These are phyloP conservation scores for Colletotrichum limetticola DNA, from an alignment of 2,329 filamentous ascomycete species.

Conservation along the genomic window DNA sequence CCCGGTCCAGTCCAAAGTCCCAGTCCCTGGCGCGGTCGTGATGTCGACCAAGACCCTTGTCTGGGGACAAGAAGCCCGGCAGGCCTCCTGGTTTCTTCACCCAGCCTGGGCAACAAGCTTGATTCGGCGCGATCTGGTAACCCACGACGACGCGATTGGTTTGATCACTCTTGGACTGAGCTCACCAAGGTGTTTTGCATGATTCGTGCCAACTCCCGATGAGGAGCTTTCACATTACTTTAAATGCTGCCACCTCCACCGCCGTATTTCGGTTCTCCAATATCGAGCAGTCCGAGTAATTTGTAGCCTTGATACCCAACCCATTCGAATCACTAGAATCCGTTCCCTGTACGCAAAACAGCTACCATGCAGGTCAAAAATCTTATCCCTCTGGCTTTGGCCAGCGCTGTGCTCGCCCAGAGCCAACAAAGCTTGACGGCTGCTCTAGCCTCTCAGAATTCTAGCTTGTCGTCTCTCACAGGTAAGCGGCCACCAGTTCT, in stretches of 20 bases:
- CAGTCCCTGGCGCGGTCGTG: slow-evolving; percentile 26
- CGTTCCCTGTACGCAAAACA: background rate
- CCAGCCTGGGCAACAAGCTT: slow-evolving; percentile 20
- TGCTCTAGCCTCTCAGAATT: slow-evolving; percentile 40
- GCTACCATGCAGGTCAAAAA: slow-evolving; percentile 33
- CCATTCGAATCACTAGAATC: background rate
- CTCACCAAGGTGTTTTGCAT: slow-evolving; percentile 9
- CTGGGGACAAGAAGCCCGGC: background rate
- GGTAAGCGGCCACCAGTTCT: slow-evolving; percentile 27
- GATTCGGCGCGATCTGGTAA: slow-evolving; percentile 15
- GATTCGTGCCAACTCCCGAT: background rate
- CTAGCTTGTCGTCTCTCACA: slow-evolving; percentile 40
- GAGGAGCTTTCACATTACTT: slow-evolving; percentile 1
- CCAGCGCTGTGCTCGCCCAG: slow-evolving; percentile 37
- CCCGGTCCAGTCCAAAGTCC: background rate
- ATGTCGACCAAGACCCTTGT: slow-evolving; percentile 33
- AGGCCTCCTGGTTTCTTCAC: slow-evolving; percentile 1
- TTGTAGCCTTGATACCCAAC: background rate
- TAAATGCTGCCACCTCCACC: slow-evolving; percentile 19
- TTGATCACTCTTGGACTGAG: background rate
- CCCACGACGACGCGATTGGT: slow-evolving; percentile 18
- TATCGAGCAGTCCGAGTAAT: background rate
- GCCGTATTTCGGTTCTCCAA: background rate
- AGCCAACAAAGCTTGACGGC: slow-evolving; percentile 37
- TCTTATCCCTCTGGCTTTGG: slow-evolving; percentile 35